phyloP scores from a whole-genome alignment of 495 filamentous ascomycete species.

The Talaromyces liani region DNA sequence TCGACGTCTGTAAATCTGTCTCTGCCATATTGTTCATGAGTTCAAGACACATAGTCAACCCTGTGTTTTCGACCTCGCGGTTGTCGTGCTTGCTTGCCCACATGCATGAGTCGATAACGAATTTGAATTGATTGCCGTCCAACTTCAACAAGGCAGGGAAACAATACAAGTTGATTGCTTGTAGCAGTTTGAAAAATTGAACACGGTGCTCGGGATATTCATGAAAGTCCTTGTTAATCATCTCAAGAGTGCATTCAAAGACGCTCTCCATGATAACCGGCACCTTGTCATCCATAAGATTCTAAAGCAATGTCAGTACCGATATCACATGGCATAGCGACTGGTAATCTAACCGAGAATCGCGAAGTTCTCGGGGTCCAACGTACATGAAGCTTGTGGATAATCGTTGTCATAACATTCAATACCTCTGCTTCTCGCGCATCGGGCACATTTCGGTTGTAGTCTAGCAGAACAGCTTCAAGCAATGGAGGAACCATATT shows the following conservation, averaged over 20 bases:
- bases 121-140: conserved; percentile 93
- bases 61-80: conserved; percentile 92
- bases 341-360: conserved; percentile 24
- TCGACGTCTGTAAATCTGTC: conserved; percentile 75
- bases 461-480: conserved; percentile 90
- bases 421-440: conserved; percentile 95
- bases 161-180: conserved; percentile 93
- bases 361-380: conserved; percentile 36
- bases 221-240: conserved; percentile 99
- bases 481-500: conserved; percentile 97
- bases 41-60: conserved; percentile 98
- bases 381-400: conserved; percentile 90
- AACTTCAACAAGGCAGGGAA: conserved; percentile 92
- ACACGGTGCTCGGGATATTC: conserved; percentile 98
- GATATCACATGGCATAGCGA: conserved; percentile 6
- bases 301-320: conserved; percentile 41
- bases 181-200: conserved; percentile 93
- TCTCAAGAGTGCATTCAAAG: conserved; percentile 96
- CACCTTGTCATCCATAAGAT: conserved; percentile 95
- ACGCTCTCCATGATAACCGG: conserved; percentile 97
- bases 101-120: conserved; percentile 98
- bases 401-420: conserved; percentile 95
- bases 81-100: conserved; percentile 99
- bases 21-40: conserved; percentile 96
- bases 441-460: conserved; percentile 93